Base-by-base conservation (phyloP, 352 stramenopile genomes). In the Globisporangium heterothallicum region DNA sequence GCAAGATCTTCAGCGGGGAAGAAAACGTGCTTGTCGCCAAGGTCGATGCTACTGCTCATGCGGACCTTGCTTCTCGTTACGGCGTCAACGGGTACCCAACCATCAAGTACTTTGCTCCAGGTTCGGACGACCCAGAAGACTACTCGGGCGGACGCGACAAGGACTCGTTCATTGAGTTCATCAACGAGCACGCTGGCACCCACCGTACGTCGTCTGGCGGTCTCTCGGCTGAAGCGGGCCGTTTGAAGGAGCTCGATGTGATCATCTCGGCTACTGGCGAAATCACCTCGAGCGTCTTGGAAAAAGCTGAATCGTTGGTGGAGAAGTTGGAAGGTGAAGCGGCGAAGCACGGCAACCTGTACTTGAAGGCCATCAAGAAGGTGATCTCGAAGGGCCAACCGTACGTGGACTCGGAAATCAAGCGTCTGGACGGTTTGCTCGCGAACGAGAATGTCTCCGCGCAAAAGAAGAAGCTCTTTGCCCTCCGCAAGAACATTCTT, bases 311-410 rank as follows among this genome's bases (percentile, higher is more conserved):
- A 64, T 67, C 64, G 42, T 48, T 84, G 32, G 79, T 93, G 2
- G 78, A 89, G 43, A 76, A 69, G 42, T 66, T 94, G 40, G 70
- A 77, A 43, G 84, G 78, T 45, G 71, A 74, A 18, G 66, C 72
- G 3, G 70, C 78, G 52, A 92, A 90, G 68, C 67, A 92, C 60
- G 84, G 82, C 42, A 78, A 85, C 58, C 58, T 94, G 32, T 96
- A 96, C 63, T 42, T 96, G 38, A 94, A 94, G 74, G 78, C 80
- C 32, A 92, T 94, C 44, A 92, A 94, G 75, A 96, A 97, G 78
- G 76, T 97, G 43, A 57, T 94, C 14, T 72, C 74, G 27, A 95
- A 96, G 73, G 88, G 88, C 48, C 62, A 74, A 10, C 71, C 68
- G 43, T 97, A 96, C 74, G 71, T 96, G 22, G 66, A 83, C 12